phyloP scores from a whole-genome alignment of 495 filamentous ascomycete genomes.

The Penicillium waksmanii region DNA sequence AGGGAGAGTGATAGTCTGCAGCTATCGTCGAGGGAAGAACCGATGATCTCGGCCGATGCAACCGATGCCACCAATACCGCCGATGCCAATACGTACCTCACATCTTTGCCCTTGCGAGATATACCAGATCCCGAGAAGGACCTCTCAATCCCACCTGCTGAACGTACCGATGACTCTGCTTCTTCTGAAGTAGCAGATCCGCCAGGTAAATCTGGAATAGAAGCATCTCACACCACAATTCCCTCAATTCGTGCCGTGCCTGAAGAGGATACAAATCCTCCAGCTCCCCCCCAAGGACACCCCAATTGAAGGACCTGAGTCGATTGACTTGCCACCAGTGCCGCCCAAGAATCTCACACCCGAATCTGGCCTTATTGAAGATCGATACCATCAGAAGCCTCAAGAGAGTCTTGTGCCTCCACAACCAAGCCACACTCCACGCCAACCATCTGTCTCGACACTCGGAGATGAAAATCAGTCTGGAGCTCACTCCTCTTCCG shows the following conservation, averaged over 20 bases:
- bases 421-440: background rate
- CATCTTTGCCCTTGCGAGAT: background rate
- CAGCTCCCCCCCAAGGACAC: slow-evolving; percentile 7
- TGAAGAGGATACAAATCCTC: slow-evolving; percentile 14
- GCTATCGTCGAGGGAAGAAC: slow-evolving; percentile 8
- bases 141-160: background rate
- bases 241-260: slow-evolving; percentile 25
- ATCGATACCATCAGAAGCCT: background rate
- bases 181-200: background rate
- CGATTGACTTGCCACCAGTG: background rate
- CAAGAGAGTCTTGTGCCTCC: background rate
- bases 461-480: slow-evolving; percentile 20
- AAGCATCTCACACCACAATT: background rate
- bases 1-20: background rate
- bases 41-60: slow-evolving; percentile 7
- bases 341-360: slow-evolving; percentile 6
- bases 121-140: background rate
- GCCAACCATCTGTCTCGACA: slow-evolving; percentile 29
- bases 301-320: background rate
- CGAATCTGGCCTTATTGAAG: background rate
- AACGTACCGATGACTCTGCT: slow-evolving; percentile 5
- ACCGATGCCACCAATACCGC: background rate
- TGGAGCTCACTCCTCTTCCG: background rate
- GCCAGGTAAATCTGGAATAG: slow-evolving; percentile 4
- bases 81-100: background rate